Evolutionary conservation across 2,329 filamentous ascomycete genomes (phyloP).

Genomic region (Ceratocystis destructans): DNA sequence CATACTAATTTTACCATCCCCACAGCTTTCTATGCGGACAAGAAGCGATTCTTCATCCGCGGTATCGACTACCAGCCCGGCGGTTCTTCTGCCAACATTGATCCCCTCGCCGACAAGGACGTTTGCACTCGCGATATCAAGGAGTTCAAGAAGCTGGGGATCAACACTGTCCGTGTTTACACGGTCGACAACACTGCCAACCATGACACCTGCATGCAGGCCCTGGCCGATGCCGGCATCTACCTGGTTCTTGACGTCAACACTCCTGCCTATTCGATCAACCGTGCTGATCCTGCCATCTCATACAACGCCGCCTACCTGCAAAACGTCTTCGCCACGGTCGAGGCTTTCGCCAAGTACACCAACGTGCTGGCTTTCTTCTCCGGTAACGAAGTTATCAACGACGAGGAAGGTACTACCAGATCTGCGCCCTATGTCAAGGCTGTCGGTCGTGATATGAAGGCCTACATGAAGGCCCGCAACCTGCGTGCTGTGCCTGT

Average conservation of each 20-base stretch:
- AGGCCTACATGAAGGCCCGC: constrained; percentile 51
- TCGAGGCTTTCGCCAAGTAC: constrained; percentile 72
- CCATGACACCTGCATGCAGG: constrained; percentile 76
- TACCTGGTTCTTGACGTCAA: constrained; percentile 89
- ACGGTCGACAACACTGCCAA: constrained; percentile 72
- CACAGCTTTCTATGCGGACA: constrained; percentile 41
- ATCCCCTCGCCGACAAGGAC: constrained; percentile 59
- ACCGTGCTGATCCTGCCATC: constrained; percentile 49
- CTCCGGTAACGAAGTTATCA: constrained; percentile 70
- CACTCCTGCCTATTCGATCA: constrained; percentile 77
- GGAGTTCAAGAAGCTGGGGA: constrained; percentile 69
- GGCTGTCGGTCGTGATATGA: constrained; percentile 64
- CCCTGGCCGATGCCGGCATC: constrained; percentile 70
- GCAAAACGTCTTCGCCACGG: constrained; percentile 71
- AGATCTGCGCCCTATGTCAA: constrained; percentile 60
- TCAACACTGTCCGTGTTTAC: constrained; percentile 90
- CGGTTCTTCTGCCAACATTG: constrained; percentile 41
- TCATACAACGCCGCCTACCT: constrained; percentile 86
- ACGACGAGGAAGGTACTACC: constrained; percentile 49
- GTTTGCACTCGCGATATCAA: constrained; percentile 67
- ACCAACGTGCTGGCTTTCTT: constrained; percentile 79
- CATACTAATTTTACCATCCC: background rate
- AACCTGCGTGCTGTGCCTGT: constrained; percentile 56
- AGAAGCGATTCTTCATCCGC: constrained; percentile 44
- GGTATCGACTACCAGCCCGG: constrained; percentile 52